Evolutionary conservation across 768 basidiomycete species (phyloP), one percentile per base, ranked within the genome.

Genomic region (Kwoniella dejecticola): DNA sequence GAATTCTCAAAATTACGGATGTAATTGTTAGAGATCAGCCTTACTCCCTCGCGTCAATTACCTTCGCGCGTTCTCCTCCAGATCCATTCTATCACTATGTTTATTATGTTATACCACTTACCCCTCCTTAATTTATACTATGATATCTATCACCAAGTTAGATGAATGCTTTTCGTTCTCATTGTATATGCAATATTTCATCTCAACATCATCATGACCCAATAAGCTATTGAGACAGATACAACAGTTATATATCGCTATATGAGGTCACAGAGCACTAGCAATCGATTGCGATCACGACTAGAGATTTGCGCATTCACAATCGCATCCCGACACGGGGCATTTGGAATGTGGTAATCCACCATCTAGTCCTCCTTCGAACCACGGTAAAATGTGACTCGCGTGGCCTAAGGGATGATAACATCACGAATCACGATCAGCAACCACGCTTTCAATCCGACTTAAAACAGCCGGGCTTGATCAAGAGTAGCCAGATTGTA

Each of bases 1-100:
- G 81, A 89, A 84, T 77, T 87, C 88, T 57, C 92, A 94, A 83
- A 89, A 83, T 79, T 91, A 91, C 76, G 89, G 88, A 58, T 97
- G 94, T 84, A 92, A 86, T 76, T 97, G 94, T 81, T 94, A 72
- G 56, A 46, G 12, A 40, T 6, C 13, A n/a, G 4, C 23, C 40
- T 46, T n/a, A n/a, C 31, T 21, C 38, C 19, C 19, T 24, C 19
- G 6, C 36, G 15, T 23, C 38, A 46, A 2, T 30, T 23, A 29
- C n/a, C 26, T 19, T 41, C 4, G 11, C 19, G 10, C 41, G 8
- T 21, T 41, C 21, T 44, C 31, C 4, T 6, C 11, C 17, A 3
- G 7, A 19, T 52, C 33, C 19, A 41, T 31, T 30, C 11, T 26
- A 17, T 24, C 40, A 15, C 23, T 30, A 23, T 33, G 3, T 12